phyloP scores from a whole-genome alignment of 2,329 filamentous ascomycete species.

The Microascus cirrosus region DNA sequence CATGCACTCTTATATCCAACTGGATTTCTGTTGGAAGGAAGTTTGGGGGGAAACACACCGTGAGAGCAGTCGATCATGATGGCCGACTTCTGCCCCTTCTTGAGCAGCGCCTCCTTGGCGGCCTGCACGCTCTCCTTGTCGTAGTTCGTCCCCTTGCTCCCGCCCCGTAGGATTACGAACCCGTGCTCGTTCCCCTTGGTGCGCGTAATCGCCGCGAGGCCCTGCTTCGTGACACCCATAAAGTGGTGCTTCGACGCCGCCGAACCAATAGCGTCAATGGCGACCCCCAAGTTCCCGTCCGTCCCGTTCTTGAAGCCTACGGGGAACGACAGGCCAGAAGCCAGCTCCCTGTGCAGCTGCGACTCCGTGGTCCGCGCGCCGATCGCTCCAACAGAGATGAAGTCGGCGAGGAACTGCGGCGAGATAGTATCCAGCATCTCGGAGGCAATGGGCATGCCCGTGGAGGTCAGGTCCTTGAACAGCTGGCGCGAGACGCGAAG shows the following conservation, averaged over 20 bases:
- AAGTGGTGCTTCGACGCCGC: slow-evolving; percentile 92
- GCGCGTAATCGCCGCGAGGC: slow-evolving; percentile 87
- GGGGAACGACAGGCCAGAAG: slow-evolving; percentile 88
- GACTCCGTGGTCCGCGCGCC: slow-evolving; percentile 95
- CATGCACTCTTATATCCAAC: not conserved
- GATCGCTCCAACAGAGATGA: slow-evolving; percentile 84
- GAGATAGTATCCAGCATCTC: slow-evolving; percentile 99
- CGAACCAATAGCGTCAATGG: slow-evolving; percentile 90
- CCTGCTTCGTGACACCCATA: slow-evolving; percentile 92
- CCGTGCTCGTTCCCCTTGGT: slow-evolving; percentile 94
- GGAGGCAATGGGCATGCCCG: slow-evolving; percentile 90
- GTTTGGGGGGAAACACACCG: slow-evolving; percentile 21
- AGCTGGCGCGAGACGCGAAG: slow-evolving; percentile 76
- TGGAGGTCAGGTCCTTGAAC: slow-evolving; percentile 82
- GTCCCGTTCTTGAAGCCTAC: slow-evolving; percentile 99
- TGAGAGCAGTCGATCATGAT: slow-evolving; percentile 99
- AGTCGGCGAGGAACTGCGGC: slow-evolving; percentile 88
- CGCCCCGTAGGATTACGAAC: slow-evolving; percentile 90
- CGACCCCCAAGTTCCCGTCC: slow-evolving; percentile 78
- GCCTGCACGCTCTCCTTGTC: slow-evolving; percentile 74
- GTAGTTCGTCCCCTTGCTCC: slow-evolving; percentile 89
- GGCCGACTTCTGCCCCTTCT: slow-evolving; percentile 61
- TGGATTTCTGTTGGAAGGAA: not conserved
- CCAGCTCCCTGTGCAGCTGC: slow-evolving; percentile 89
- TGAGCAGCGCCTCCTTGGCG: slow-evolving; percentile 67